A percentile compares a stretch with the other conserved stretches of the same genome.
These are phyloP conservation scores for Blastocladiella emersonii DNA, from an alignment of 371 early-diverging fungal genomes.

Conservation along the genomic window DNA sequence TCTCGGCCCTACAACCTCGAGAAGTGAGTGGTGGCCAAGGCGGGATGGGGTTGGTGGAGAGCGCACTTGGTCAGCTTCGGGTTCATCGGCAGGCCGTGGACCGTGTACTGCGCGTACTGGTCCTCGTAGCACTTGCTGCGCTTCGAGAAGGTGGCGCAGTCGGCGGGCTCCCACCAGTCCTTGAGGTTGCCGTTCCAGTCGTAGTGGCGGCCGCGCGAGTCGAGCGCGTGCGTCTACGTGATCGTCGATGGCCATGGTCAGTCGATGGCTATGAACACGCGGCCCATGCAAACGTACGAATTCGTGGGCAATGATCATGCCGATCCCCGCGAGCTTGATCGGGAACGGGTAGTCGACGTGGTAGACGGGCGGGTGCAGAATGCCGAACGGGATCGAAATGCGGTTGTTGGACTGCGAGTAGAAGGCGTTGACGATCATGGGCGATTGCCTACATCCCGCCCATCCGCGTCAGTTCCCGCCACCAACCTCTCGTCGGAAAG, in stretches of 20 bases:
- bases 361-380: not conserved
- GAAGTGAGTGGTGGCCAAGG: no score
- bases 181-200: not conserved
- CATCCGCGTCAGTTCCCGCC: no score
- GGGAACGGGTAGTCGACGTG: not conserved
- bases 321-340: not conserved
- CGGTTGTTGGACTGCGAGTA: constrained; percentile 1
- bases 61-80: not conserved
- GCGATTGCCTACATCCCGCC: not conserved
- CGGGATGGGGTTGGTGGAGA: no score
- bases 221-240: not conserved
- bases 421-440: not conserved
- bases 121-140: not conserved
- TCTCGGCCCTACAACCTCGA: constrained; percentile 1
- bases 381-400: not conserved
- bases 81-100: not conserved
- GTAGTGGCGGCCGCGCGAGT: not conserved
- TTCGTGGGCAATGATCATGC: not conserved
- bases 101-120: not conserved
- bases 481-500: no score
- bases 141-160: not conserved
- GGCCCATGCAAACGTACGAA: not conserved
- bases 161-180: not conserved
- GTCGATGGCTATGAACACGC: no score
- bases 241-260: no score